phyloP scores from a whole-genome alignment of 2,329 filamentous ascomycete species.

The Diaporthe aspalathi region DNA sequence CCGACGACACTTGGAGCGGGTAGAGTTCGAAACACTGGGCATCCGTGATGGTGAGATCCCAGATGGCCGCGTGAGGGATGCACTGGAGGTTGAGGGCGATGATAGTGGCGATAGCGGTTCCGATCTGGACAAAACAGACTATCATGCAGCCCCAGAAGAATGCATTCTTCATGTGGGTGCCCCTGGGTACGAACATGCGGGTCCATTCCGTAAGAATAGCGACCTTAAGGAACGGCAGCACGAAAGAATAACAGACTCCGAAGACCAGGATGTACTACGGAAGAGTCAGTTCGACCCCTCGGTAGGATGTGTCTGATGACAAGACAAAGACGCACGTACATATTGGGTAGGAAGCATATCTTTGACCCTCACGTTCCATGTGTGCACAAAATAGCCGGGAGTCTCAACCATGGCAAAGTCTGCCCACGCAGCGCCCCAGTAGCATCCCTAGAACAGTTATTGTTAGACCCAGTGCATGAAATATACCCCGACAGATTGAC shows the following conservation, averaged over 20 bases:
- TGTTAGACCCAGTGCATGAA: not conserved
- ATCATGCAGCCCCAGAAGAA: constrained; percentile 52
- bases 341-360: constrained; percentile 45
- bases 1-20: constrained; percentile 46
- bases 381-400: constrained; percentile 52
- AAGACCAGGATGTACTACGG: constrained; percentile 48
- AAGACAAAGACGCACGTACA: constrained; percentile 41
- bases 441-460: constrained; percentile 18
- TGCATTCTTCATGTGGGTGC: constrained; percentile 42
- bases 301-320: not conserved
- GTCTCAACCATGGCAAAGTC: constrained; percentile 42
- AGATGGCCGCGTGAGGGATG: constrained; percentile 49
- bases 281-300: not conserved
- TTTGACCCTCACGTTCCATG: constrained; percentile 47
- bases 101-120: constrained; percentile 45
- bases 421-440: constrained; percentile 33
- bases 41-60: constrained; percentile 45
- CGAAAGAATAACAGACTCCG: constrained; percentile 51
- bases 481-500: not conserved
- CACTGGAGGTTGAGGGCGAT: constrained; percentile 51
- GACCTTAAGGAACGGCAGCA: constrained; percentile 53
- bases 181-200: constrained; percentile 49
- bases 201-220: constrained; percentile 58
- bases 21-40: constrained; percentile 48
- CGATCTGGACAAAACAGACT: constrained; percentile 47